phyloP scores from a whole-genome alignment of 345 rosid species.

The Populus simonii region DNA sequence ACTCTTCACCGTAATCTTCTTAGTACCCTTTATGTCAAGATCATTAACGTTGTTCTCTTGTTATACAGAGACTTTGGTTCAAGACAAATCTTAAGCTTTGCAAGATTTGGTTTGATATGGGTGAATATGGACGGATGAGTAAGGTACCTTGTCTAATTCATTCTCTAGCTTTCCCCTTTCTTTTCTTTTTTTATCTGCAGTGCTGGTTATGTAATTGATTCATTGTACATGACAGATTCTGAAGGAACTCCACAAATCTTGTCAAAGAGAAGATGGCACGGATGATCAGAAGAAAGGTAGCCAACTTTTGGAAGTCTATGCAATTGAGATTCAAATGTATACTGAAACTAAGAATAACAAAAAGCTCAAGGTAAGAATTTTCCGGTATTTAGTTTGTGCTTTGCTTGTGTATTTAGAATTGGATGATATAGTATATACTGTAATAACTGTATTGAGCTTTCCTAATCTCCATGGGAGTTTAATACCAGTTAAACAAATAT shows the following conservation, averaged over 20 bases:
- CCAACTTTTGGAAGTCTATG: constrained; percentile 97
- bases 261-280: constrained; percentile 95
- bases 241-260: constrained; percentile 95
- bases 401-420: not conserved
- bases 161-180: not conserved
- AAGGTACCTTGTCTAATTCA: constrained; percentile 49
- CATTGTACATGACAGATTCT: constrained; percentile 49
- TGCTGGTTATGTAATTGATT: not conserved
- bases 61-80: constrained; percentile 93
- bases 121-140: constrained; percentile 95
- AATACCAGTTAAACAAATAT: not conserved
- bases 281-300: constrained; percentile 99
- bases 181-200: not conserved
- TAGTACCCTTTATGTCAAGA: constrained; percentile 2
- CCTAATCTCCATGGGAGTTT: not conserved
- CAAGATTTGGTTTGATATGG: constrained; percentile 97
- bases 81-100: constrained; percentile 97
- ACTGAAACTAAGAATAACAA: constrained; percentile 97
- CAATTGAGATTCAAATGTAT: constrained; percentile 96
- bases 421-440: not conserved
- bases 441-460: not conserved
- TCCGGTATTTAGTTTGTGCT: not conserved
- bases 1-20: not conserved
- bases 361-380: constrained; percentile 74
- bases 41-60: constrained; percentile 18